Conservation (phyloP, 129 eudicot species). For the Arctium lappa region DNA sequence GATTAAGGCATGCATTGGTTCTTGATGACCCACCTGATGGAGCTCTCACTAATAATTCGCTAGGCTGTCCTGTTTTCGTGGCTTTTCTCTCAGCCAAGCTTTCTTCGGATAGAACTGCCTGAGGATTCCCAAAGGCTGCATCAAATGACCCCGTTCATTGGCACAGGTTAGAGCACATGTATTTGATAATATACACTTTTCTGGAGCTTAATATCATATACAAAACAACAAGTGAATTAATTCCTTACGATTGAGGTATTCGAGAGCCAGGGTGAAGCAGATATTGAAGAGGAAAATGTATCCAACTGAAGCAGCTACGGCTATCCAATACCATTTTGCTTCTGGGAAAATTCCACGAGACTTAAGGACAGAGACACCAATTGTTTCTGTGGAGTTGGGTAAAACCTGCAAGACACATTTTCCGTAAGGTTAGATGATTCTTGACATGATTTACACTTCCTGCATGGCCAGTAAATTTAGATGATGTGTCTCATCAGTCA, state of each 20-base stretch:
- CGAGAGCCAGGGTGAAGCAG: conserved; percentile 57
- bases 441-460: neutral
- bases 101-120: conserved; percentile 74
- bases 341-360: conserved; percentile 72
- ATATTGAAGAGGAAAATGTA: conserved; percentile 66
- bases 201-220: neutral
- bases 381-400: conserved; percentile 45
- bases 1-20: neutral
- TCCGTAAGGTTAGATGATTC: conserved; percentile 11
- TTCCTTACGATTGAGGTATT: conserved; percentile 73
- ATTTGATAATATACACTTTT: conserved; percentile 4
- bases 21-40: conserved; percentile 39
- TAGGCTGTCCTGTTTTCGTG: conserved; percentile 32
- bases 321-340: conserved; percentile 86
- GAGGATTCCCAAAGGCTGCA: conserved; percentile 80
- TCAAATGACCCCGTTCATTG: neutral
- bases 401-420: conserved; percentile 39
- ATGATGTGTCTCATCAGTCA: too few relatives aligned
- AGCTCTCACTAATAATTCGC: conserved; percentile 42
- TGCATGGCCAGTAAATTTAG: neutral
- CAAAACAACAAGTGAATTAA: neutral
- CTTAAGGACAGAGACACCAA: conserved; percentile 61
- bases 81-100: conserved; percentile 56
- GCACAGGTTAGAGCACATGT: neutral
- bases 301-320: conserved; percentile 60